Evolutionary conservation across 257 asterid genomes (phyloP).

Genomic region (Datura wrightii): DNA sequence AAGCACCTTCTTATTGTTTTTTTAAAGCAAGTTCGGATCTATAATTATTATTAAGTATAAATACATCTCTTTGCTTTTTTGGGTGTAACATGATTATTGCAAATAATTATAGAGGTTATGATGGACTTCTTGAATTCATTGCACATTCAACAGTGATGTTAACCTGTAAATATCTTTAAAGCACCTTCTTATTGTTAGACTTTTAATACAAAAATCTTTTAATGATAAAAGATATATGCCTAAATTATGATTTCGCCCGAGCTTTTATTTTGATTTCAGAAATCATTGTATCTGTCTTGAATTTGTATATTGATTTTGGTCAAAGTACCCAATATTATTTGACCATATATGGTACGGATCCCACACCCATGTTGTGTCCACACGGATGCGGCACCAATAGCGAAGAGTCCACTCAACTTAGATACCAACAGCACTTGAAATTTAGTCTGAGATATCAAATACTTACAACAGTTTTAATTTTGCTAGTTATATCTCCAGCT

Average conservation of each 20-base stretch:
- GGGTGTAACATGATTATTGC: neutral
- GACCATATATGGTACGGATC: no score
- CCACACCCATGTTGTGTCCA: neutral
- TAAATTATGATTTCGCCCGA: neutral
- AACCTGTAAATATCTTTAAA: neutral
- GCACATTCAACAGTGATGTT: neutral
- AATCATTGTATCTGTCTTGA: neutral
- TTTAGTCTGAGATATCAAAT: conserved; percentile 3
- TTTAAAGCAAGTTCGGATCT: neutral
- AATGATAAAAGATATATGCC: neutral
- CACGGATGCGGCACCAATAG: neutral
- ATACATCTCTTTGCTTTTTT: neutral
- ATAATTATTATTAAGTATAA: neutral
- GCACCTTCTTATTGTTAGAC: neutral
- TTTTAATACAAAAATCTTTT: neutral
- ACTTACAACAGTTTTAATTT: conserved; percentile 84
- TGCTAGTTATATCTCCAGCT: conserved; percentile 84
- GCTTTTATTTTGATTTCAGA: neutral
- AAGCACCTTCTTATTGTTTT: no score
- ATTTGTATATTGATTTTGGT: no score
- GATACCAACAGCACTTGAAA: neutral
- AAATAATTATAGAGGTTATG: neutral
- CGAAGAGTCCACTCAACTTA: neutral
- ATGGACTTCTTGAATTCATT: neutral
- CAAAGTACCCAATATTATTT: neutral